phyloP scores from a whole-genome alignment of 208 protist species.

The Pavlovales sp. region DNA sequence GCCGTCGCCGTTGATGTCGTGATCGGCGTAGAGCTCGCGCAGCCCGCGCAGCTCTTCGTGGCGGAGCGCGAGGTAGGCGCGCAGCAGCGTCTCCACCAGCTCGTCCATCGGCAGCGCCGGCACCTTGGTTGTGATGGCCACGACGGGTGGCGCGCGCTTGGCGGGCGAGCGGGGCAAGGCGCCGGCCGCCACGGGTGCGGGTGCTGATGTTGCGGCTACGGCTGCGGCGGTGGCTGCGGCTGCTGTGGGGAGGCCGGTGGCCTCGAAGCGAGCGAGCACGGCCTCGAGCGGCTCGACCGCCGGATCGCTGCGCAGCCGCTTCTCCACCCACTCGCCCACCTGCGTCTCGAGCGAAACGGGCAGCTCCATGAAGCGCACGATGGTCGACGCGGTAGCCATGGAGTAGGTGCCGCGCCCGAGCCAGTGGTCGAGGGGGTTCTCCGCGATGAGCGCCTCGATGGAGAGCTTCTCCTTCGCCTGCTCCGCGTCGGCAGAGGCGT shows the following conservation, averaged over 20 bases:
- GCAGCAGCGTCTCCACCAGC: background rate
- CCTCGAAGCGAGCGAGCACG: background rate
- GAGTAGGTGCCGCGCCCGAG: background rate
- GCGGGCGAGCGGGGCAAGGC: no score
- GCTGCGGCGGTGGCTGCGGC: no score
- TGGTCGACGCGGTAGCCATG: background rate
- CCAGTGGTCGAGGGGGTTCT: no score
- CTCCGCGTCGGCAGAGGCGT: no score
- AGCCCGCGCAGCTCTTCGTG: background rate
- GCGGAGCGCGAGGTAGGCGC: background rate
- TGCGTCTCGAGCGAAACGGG: background rate
- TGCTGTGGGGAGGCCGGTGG: no score
- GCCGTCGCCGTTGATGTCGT: background rate
- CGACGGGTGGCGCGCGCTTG: background rate
- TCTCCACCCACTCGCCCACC: background rate
- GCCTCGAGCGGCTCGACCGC: background rate
- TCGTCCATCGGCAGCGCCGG: background rate
- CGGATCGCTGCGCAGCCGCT: background rate
- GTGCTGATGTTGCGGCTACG: no score
- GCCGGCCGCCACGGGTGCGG: no score
- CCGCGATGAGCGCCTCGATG: no score
- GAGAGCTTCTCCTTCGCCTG: no score
- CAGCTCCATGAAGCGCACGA: background rate
- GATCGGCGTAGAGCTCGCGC: background rate
- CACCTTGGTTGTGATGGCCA: background rate